These are phyloP conservation scores for Avena atlantica DNA, from an alignment of 176 grass and related monocot genomes.

Conservation along the genomic window DNA sequence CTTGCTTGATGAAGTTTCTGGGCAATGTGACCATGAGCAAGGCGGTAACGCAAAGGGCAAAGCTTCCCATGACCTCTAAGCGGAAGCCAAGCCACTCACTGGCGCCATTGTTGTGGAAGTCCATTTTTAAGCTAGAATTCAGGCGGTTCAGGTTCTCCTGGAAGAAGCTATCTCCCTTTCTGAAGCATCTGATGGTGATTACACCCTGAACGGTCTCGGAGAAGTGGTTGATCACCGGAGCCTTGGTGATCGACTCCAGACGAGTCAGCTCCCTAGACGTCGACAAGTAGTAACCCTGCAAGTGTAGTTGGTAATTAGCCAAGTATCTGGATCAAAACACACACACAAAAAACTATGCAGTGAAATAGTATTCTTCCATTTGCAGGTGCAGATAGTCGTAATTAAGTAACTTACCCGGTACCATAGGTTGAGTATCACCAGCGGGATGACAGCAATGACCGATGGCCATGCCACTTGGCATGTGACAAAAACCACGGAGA, in stretches of 20 bases:
- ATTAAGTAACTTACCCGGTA: slow-evolving; percentile 65
- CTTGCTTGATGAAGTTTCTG: slow-evolving; percentile 65
- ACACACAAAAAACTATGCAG: neutral
- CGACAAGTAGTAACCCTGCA: slow-evolving; percentile 72
- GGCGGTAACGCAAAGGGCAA: slow-evolving; percentile 77
- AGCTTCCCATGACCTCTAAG: slow-evolving; percentile 76
- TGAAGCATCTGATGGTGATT: slow-evolving; percentile 86
- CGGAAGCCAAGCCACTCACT: slow-evolving; percentile 93
- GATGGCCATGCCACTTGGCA: slow-evolving; percentile 94
- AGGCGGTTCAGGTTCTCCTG: slow-evolving; percentile 74
- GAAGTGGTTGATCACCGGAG: slow-evolving; percentile 96
- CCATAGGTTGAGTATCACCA: slow-evolving; percentile 80
- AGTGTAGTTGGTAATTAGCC: neutral
- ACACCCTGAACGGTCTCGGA: slow-evolving; percentile 94
- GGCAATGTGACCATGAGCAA: slow-evolving; percentile 90
- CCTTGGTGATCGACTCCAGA: slow-evolving; percentile 90
- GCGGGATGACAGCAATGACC: slow-evolving; percentile 63
- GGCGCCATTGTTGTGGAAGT: slow-evolving; percentile 92
- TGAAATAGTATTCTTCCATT: neutral
- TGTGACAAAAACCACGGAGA: slow-evolving; percentile 63
- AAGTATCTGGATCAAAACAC: neutral
- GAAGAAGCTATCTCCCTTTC: slow-evolving; percentile 67
- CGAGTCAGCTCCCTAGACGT: slow-evolving; percentile 92
- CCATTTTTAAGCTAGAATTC: slow-evolving; percentile 86
- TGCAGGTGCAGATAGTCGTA: neutral